Evolutionary conservation across 73 alveolate species (phyloP).

Genomic region (Stentor coeruleus): DNA sequence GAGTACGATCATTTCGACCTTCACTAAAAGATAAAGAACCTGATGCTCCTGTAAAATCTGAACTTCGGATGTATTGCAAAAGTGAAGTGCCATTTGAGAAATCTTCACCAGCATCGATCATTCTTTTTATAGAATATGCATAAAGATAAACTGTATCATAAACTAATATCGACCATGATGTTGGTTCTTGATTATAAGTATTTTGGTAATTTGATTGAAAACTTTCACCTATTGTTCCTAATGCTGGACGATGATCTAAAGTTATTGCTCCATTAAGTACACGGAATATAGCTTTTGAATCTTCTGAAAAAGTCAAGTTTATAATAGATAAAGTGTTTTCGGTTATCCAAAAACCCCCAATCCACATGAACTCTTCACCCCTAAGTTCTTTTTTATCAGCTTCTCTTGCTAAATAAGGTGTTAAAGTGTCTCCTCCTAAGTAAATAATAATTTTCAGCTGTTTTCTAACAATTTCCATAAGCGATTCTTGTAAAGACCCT

Average conservation of each 20-base stretch:
- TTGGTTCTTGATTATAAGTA: not conserved
- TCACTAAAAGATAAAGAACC: not conserved
- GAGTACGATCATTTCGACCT: not conserved
- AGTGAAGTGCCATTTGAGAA: not conserved
- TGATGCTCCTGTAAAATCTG: conserved; percentile 19
- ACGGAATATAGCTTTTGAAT: not conserved
- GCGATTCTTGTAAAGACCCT: conserved; percentile 1
- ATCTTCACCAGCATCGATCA: not conserved
- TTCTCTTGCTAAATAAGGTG: not conserved
- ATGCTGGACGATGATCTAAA: not conserved
- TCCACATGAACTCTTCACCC: conserved; percentile 20
- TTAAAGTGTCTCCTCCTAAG: not conserved
- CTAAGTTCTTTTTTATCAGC: conserved; percentile 6
- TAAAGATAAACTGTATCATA: conserved; percentile 12
- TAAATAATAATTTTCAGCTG: conserved; percentile 12
- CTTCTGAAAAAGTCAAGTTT: not conserved
- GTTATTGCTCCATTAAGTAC: conserved; percentile 19
- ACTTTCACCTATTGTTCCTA: not conserved
- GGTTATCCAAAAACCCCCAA: conserved; percentile 23
- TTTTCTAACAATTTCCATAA: conserved; percentile 5
- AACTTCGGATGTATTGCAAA: not conserved
- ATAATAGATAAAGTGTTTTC: not conserved
- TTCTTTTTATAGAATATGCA: not conserved
- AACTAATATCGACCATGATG: not conserved
- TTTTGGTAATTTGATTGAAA: not conserved